These are phyloP conservation scores for Desmodesmus armatus DNA, from an alignment of 139 green algal genomes.

Conservation along the genomic window DNA sequence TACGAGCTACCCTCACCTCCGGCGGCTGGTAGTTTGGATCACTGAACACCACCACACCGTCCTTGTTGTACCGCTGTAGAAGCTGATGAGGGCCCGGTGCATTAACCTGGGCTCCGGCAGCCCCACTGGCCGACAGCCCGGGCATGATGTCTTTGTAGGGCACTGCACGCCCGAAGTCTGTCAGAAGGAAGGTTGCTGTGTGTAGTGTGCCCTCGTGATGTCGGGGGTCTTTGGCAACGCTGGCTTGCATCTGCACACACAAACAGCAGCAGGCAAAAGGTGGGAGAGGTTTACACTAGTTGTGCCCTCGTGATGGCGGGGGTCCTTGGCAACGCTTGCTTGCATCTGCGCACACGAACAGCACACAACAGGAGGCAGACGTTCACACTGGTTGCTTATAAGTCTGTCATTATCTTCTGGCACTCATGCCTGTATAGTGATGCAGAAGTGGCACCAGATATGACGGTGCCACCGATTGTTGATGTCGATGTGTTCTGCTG, in stretches of 20 bases:
- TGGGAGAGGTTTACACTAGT: too few species aligned
- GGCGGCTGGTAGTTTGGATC: neutral
- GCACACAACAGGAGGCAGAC: neutral
- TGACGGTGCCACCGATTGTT: too few species aligned
- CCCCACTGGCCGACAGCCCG: constrained; percentile 19
- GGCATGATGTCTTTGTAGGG: constrained; percentile 21
- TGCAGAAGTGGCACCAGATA: too few species aligned
- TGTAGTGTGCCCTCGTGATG: constrained; percentile 5
- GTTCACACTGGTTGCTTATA: too few species aligned
- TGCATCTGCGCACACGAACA: too few species aligned
- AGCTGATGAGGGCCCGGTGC: neutral
- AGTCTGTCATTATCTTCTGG: too few species aligned
- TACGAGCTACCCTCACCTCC: constrained; percentile 20
- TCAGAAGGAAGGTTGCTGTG: neutral
- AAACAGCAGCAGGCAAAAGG: neutral
- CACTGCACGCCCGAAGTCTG: constrained; percentile 33
- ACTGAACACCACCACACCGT: constrained; percentile 17
- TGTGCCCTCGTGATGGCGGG: neutral
- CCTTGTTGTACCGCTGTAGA: neutral
- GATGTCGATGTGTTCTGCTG: too few species aligned
- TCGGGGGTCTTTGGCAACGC: too few species aligned
- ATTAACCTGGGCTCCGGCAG: neutral
- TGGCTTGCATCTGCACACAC: too few species aligned
- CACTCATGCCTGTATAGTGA: too few species aligned
- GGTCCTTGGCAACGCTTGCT: too few species aligned